Evolutionary conservation across 129 eudicot species (phyloP).

Genomic region (Centrapalus pauciflorus): DNA sequence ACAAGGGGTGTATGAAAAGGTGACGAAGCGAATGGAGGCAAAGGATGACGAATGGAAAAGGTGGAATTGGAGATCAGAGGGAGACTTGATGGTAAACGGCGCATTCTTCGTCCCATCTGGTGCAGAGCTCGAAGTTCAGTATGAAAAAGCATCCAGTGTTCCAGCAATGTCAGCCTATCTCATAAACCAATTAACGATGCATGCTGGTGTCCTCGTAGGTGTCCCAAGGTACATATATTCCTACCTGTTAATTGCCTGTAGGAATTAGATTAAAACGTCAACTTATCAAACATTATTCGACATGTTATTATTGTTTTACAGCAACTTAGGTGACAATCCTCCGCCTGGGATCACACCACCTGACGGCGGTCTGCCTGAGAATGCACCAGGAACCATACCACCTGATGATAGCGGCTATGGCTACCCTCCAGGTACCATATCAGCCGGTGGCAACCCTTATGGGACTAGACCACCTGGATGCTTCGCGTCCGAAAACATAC

Average conservation of each 20-base stretch:
- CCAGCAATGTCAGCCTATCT: conserved; percentile 69
- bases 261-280: no score
- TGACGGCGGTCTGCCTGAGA: conserved; percentile 4
- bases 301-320: conserved; percentile 7
- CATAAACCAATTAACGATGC: conserved; percentile 73
- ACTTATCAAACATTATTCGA: no score
- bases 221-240: conserved; percentile 50
- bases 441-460: background rate
- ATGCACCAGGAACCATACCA: background rate
- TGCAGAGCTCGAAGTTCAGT: conserved; percentile 42
- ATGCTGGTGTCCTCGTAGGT: conserved; percentile 69
- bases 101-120: conserved; percentile 96
- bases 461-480: background rate
- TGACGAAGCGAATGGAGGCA: conserved; percentile 72
- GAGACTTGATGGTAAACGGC: conserved; percentile 81
- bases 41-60: conserved; percentile 61
- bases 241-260: background rate
- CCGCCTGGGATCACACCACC: conserved; percentile 15
- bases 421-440: background rate
- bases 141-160: conserved; percentile 54
- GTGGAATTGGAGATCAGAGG: conserved; percentile 91
- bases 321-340: conserved; percentile 17
- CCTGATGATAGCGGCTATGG: no score
- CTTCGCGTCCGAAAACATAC: conserved; percentile 5
- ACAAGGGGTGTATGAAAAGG: conserved; percentile 32